Base-by-base conservation (phyloP, 1,284 basidiomycete genomes). In the Phenoliferia sp. region DNA sequence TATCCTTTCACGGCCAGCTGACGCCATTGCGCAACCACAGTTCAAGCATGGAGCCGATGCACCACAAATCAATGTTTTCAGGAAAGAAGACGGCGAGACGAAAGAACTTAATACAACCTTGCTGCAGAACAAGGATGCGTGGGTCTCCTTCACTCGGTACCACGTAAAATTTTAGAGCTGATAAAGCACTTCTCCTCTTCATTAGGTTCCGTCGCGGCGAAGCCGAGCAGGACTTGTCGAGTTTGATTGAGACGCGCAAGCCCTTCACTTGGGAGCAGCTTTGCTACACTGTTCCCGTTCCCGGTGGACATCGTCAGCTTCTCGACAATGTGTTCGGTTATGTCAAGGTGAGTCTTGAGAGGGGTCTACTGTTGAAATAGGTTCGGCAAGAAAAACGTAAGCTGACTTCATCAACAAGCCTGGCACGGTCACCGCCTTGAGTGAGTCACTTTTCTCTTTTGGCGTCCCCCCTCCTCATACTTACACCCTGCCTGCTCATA, bases 261-360 rank as follows among this genome's bases (percentile, higher is more conserved):
- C 73, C 74, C 3, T 83, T 83, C 75, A 83, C 82, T 2, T 84
- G 73, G 71, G 64, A 69, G 33, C 22, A 31, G 16, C 54, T 69
- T 65, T 78, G 78, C 68, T 84, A 83, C 76, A 80, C 79, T 44
- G 81, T 84, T 22, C 83, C 83, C 2, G 82, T 85, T 57, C 81
- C 81, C 7, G 71, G 71, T 7, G 71, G 71, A n/a, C 63, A 71
- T 9, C 69, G 67, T 34, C 71, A 73, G 44, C 65, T 73, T 3
- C 69, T 73, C 65, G 85, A 92, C 74, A 84, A 91, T 71, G 85
- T 95, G 9, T 88, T 87, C 64, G 93, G 93, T 0, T 94, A 85
- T 78, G 91, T 92, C 52, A 85, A n/a, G n/a, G n/a, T n/a, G n/a
- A 85, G 36, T 61, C n/a, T n/a, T n/a, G n/a, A n/a, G n/a, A n/a